Percentiles rank a stretch among this genome's conserved stretches.
Conservation (phyloP, 2,329 filamentous ascomycete genomes). For the Teratosphaeria pseudoeucalypti region DNA sequence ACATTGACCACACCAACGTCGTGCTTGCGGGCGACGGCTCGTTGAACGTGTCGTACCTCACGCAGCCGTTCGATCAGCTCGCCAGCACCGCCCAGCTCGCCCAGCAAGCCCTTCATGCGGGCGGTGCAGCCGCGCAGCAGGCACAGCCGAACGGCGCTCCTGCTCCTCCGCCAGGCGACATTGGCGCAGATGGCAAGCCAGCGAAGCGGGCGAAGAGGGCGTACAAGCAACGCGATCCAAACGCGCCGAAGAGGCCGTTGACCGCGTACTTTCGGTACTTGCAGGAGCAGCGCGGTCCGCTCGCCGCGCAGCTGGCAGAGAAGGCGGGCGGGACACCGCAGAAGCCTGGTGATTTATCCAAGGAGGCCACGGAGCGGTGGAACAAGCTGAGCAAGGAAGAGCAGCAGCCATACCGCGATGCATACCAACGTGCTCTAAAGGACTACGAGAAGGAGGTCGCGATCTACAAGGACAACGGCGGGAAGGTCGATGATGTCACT, state of each 20-base stretch:
- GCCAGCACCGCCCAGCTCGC: constrained; percentile 14
- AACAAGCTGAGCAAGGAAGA: constrained; percentile 62
- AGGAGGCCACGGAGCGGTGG: constrained; percentile 82
- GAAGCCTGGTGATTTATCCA: constrained; percentile 70
- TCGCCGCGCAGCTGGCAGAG: constrained; percentile 55
- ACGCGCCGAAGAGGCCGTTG: constrained; percentile 85
- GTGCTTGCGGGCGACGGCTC: constrained; percentile 48
- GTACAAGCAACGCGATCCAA: constrained; percentile 60
- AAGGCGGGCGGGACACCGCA: constrained; percentile 49
- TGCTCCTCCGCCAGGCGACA: not conserved
- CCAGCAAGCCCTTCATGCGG: constrained; percentile 9
- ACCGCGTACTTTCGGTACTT: constrained; percentile 95
- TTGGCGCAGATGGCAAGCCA: constrained; percentile 13
- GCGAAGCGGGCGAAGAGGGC: constrained; percentile 24
- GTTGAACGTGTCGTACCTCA: constrained; percentile 23
- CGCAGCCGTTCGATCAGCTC: constrained; percentile 20
- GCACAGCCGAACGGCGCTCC: not conserved
- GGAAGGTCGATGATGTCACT: constrained; percentile 11
- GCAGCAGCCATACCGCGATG: constrained; percentile 55
- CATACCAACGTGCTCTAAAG: constrained; percentile 48
- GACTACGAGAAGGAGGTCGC: constrained; percentile 46
- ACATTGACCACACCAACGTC: constrained; percentile 79
- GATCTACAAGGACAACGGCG: constrained; percentile 45
- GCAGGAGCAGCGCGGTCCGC: constrained; percentile 73
- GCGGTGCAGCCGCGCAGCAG: constrained; percentile 1